phyloP scores from a whole-genome alignment of 345 rosid genomes.

The Lagerstroemia speciosa region DNA sequence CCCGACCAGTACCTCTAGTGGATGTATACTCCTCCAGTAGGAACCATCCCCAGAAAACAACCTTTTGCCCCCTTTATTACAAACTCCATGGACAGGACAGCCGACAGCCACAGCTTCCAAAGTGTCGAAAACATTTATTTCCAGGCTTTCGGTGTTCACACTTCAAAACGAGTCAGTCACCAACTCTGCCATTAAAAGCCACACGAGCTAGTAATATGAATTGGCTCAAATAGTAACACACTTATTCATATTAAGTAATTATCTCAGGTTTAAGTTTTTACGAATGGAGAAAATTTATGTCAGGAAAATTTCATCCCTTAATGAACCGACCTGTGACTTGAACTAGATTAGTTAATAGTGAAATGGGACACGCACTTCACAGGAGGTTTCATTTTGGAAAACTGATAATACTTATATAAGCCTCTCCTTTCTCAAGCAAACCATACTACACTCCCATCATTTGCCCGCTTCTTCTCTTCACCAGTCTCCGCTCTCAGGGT shows the following conservation, averaged over 20 bases:
- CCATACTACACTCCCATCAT: background rate
- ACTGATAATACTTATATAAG: background rate
- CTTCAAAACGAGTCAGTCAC: background rate
- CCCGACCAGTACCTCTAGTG: background rate
- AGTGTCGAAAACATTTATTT: background rate
- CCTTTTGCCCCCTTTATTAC: background rate
- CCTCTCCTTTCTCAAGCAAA: background rate
- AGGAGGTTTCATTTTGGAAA: background rate
- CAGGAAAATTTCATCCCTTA: no score
- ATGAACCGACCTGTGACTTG: no score
- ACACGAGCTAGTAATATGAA: no score
- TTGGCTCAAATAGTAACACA: no score
- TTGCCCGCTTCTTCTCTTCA: background rate
- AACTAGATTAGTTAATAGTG: no score
- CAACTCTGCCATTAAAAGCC: background rate
- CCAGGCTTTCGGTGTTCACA: background rate
- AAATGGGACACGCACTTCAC: no score
- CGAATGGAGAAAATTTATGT: no score
- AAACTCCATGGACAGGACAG: constrained; percentile 1
- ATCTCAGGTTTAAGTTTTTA: no score
- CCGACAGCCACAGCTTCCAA: background rate
- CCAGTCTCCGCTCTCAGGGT: no score
- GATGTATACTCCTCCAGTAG: background rate
- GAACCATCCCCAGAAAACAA: background rate
- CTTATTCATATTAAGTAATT: no score